phyloP scores from a whole-genome alignment of 2,329 filamentous ascomycete genomes.

The Dactylella cylindrospora region DNA sequence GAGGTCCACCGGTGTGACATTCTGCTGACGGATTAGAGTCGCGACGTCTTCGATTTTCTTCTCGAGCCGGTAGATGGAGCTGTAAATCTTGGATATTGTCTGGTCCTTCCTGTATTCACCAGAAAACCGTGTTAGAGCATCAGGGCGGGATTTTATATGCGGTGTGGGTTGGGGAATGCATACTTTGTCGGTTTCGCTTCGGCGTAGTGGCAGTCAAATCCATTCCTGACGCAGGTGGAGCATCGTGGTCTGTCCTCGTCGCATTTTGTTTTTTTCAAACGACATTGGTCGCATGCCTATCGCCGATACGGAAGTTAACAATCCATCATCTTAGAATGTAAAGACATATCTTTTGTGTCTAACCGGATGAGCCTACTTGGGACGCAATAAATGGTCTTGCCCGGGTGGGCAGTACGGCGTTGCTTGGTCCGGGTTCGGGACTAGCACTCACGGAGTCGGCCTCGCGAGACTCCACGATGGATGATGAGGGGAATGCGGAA shows the following conservation, averaged over 20 bases:
- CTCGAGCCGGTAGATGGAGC: conserved; percentile 59
- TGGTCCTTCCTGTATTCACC: conserved; percentile 56
- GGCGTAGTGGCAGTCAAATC: conserved; percentile 58
- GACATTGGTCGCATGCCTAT: conserved; percentile 59
- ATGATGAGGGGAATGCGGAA: conserved; percentile 4
- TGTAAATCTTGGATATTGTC: conserved; percentile 60
- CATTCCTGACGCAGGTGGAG: conserved; percentile 57
- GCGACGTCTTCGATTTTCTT: conserved; percentile 58
- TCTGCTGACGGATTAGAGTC: conserved; percentile 50
- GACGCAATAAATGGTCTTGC: conserved; percentile 42
- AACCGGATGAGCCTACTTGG: conserved; percentile 44
- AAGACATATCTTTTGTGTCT: conserved; percentile 10
- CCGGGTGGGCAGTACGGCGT: conserved; percentile 24
- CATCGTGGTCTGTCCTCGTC: conserved; percentile 59
- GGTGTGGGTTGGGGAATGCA: conserved; percentile 28
- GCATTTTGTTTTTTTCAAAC: conserved; percentile 60
- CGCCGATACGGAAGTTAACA: background rate
- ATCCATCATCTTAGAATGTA: conserved; percentile 40
- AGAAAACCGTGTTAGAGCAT: background rate
- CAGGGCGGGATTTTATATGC: background rate
- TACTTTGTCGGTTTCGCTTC: conserved; percentile 60
- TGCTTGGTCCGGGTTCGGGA: conserved; percentile 27
- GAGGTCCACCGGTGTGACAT: conserved; percentile 35
- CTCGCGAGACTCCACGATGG: conserved; percentile 21
- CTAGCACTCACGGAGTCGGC: too few species aligned